These are phyloP conservation scores for Talaromyces sp. DNA, from an alignment of 2,329 filamentous ascomycete genomes.

Conservation along the genomic window DNA sequence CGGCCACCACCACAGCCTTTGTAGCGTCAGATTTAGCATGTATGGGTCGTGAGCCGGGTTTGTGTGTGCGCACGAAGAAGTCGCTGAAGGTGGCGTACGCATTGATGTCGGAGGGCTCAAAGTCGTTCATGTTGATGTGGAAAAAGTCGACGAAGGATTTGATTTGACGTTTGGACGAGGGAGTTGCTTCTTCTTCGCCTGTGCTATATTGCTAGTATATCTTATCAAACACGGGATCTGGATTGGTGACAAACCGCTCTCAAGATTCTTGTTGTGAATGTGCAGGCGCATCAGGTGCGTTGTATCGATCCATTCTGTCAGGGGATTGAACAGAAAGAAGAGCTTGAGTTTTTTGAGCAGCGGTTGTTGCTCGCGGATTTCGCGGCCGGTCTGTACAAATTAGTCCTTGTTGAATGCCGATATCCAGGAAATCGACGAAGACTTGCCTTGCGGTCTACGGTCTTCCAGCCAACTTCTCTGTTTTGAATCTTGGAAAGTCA, in stretches of 20 bases:
- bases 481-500: neutral
- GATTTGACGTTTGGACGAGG: slow-evolving; percentile 35
- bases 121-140: slow-evolving; percentile 38
- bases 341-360: slow-evolving; percentile 43
- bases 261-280: slow-evolving; percentile 36
- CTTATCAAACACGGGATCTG: neutral
- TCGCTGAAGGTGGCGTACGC: slow-evolving; percentile 38
- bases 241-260: slow-evolving; percentile 24
- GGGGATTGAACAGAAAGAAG: slow-evolving; percentile 41
- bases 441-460: neutral
- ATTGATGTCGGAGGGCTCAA: slow-evolving; percentile 34
- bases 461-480: slow-evolving; percentile 4
- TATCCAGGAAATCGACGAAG: neutral
- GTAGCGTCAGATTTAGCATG: slow-evolving; percentile 25
- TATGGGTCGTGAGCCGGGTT: slow-evolving; percentile 30
- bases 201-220: neutral
- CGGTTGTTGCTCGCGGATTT: slow-evolving; percentile 39
- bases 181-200: slow-evolving; percentile 26
- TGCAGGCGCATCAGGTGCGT: slow-evolving; percentile 37
- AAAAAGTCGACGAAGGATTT: slow-evolving; percentile 37
- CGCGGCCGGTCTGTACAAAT: neutral
- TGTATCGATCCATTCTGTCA: slow-evolving; percentile 41
- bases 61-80: slow-evolving; percentile 39
- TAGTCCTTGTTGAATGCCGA: neutral
- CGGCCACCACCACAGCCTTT: slow-evolving; percentile 33